These are phyloP conservation scores for Colletotrichum sp. DNA, from an alignment of 2,329 filamentous ascomycete genomes.

Conservation along the genomic window DNA sequence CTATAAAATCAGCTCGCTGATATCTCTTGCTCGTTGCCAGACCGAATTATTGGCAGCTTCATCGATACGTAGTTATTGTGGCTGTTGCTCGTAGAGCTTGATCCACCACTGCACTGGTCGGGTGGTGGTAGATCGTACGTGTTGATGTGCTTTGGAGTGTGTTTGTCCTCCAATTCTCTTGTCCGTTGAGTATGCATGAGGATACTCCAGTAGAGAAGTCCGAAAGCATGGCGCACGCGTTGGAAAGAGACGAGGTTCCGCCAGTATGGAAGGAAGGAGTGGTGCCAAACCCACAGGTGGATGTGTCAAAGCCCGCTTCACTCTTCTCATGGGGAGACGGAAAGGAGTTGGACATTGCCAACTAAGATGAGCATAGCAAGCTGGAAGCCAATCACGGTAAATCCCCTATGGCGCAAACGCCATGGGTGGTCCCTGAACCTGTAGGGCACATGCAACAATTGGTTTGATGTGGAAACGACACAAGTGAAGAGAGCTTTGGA, in stretches of 20 bases:
- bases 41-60: not conserved
- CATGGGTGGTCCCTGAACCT: not conserved
- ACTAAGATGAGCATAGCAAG: not conserved
- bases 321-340: not conserved
- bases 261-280: not conserved
- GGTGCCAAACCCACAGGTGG: not conserved
- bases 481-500: not conserved
- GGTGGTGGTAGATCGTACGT: not conserved
- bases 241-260: not conserved
- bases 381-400: rapidly evolving
- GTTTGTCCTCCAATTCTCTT: not conserved
- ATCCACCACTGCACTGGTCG: not conserved
- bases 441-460: not conserved
- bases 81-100: not conserved
- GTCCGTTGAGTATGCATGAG: not conserved
- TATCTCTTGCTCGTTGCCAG: not conserved
- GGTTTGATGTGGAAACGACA: not conserved
- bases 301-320: not conserved
- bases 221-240: not conserved
- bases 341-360: no score
- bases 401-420: not conserved
- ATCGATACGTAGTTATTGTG: not conserved
- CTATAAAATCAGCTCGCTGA: not conserved
- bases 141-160: no score
- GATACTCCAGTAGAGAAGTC: not conserved